These are phyloP conservation scores for Microglena sp. DNA, from an alignment of 139 green algal species.

Conservation along the genomic window DNA sequence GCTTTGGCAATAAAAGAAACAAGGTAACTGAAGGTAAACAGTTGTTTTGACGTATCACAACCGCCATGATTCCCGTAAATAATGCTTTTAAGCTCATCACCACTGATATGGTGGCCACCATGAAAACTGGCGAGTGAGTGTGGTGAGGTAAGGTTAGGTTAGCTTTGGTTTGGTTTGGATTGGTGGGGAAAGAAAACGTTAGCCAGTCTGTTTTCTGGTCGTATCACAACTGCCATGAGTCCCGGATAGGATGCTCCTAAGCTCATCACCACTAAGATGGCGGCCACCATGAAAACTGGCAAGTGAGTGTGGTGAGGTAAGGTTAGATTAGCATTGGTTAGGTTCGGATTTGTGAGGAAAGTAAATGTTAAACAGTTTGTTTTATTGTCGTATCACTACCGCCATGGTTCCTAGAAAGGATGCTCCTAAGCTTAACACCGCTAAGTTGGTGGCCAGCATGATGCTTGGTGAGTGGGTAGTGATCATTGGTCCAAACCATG, in stretches of 20 bases:
- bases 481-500: constrained; percentile 75
- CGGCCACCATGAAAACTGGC: constrained; percentile 66
- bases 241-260: constrained; percentile 64
- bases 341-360: no score
- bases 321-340: no score
- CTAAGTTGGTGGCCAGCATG: constrained; percentile 75
- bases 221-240: constrained; percentile 20
- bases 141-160: no score
- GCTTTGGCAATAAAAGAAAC: no score
- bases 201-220: no score
- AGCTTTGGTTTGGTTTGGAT: no score
- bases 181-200: no score
- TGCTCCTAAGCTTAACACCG: constrained; percentile 72
- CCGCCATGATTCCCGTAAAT: constrained; percentile 46
- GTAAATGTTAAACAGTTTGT: no score
- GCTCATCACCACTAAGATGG: constrained; percentile 68
- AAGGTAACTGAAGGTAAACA: no score
- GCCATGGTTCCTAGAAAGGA: constrained; percentile 66
- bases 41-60: no score
- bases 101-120: constrained; percentile 63
- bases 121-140: constrained; percentile 56
- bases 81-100: constrained; percentile 69
- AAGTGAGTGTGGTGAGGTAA: neutral
- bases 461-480: constrained; percentile 59
- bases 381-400: constrained; percentile 87